Evolutionary conservation across 441 rosid genomes (phyloP).

Genomic region (Jatropha multifida): DNA sequence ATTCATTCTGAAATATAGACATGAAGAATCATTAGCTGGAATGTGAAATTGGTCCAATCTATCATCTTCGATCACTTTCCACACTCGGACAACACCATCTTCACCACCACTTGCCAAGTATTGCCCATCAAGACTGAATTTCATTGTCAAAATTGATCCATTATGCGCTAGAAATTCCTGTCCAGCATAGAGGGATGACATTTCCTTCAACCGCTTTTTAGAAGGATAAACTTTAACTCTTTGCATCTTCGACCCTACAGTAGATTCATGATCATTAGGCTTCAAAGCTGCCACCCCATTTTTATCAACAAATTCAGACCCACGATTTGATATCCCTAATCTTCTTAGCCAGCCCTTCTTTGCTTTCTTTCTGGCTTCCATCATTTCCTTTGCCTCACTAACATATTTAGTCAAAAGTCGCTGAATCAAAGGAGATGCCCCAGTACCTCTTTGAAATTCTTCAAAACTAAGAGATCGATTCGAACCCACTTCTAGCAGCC

Average conservation of each 20-base stretch:
- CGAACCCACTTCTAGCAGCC: conserved; percentile 28
- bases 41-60: conserved; percentile 48
- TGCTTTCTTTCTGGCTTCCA: conserved; percentile 28
- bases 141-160: conserved; percentile 80
- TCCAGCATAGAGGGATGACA: conserved; percentile 65
- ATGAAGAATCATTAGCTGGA: conserved; percentile 56
- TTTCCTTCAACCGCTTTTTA: conserved; percentile 69
- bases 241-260: conserved; percentile 35
- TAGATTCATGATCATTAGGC: conserved; percentile 28
- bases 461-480: conserved; percentile 42
- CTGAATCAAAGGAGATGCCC: conserved; percentile 32
- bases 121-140: conserved; percentile 81
- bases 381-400: conserved; percentile 24
- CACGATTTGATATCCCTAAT: conserved; percentile 49
- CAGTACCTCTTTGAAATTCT: conserved; percentile 34
- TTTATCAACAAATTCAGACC: conserved; percentile 34
- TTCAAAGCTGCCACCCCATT: conserved; percentile 26
- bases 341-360: conserved; percentile 49
- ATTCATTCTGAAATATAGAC: conserved; percentile 66
- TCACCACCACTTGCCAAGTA: conserved; percentile 86
- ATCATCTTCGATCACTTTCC: conserved; percentile 76
- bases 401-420: conserved; percentile 16
- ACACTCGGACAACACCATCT: conserved; percentile 72
- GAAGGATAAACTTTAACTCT: conserved; percentile 55
- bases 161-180: conserved; percentile 77